These are phyloP conservation scores for Ulmus americana DNA, from an alignment of 331 rosid genomes.

Conservation along the genomic window DNA sequence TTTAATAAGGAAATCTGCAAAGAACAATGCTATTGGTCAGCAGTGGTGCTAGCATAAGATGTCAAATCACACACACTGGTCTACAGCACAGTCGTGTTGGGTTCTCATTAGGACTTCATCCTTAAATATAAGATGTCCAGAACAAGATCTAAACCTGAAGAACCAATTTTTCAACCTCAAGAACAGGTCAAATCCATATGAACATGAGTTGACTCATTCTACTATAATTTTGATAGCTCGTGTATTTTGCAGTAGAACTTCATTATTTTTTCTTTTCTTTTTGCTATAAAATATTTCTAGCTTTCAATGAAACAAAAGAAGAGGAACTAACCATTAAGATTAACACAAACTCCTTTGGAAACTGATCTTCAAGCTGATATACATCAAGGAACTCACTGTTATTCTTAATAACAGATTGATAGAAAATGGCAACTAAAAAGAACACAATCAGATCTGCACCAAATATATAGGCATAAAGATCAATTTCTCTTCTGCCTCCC, in stretches of 20 bases:
- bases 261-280: constrained; percentile 3
- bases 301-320: constrained; percentile 5
- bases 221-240: background rate
- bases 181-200: background rate
- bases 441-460: constrained; percentile 85
- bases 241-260: constrained; percentile 4
- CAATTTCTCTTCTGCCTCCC: constrained; percentile 87
- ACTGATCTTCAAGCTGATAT: constrained; percentile 93
- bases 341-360: constrained; percentile 86
- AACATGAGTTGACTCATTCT: background rate
- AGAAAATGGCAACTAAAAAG: constrained; percentile 84
- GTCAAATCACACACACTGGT: too few relatives aligned
- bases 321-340: constrained; percentile 68
- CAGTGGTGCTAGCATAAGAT: background rate
- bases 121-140: background rate
- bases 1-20: constrained; percentile 25
- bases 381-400: constrained; percentile 86
- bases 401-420: constrained; percentile 76
- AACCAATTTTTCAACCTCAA: background rate
- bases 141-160: background rate
- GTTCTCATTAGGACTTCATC: constrained; percentile 6
- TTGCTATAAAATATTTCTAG: constrained; percentile 3
- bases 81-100: too few relatives aligned
- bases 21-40: constrained; percentile 9
- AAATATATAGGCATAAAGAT: constrained; percentile 88